Percentiles rank a stretch among this genome's conserved stretches.
Conservation (phyloP, 2,329 filamentous ascomycete genomes). For the Dissoconium aciculare region DNA sequence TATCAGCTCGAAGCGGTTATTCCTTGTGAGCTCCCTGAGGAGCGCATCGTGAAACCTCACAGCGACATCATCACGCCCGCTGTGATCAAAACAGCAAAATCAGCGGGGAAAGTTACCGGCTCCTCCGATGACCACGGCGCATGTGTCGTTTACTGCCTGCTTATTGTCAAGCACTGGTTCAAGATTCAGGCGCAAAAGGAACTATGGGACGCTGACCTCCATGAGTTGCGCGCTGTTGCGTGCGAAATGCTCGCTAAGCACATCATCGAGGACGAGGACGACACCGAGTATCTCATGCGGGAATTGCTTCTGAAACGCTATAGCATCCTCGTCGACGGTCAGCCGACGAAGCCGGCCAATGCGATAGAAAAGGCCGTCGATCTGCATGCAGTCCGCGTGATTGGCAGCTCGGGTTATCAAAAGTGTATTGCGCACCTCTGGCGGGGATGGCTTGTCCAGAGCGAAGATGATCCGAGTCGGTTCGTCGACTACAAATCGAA, state of each 20-base stretch:
- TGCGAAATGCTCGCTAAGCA: slow-evolving; percentile 87
- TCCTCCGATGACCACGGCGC: slow-evolving; percentile 44
- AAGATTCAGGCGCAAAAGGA: slow-evolving; percentile 62
- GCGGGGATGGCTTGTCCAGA: slow-evolving; percentile 93
- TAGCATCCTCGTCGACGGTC: slow-evolving; percentile 58
- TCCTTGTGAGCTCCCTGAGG: slow-evolving; percentile 74
- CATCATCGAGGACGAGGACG: slow-evolving; percentile 69
- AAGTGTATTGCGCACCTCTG: slow-evolving; percentile 89
- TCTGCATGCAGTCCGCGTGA: slow-evolving; percentile 73
- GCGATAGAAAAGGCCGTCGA: slow-evolving; percentile 90
- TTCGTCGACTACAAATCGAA: slow-evolving; percentile 81
- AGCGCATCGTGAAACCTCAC: slow-evolving; percentile 60
- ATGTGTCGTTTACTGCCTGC: slow-evolving; percentile 72
- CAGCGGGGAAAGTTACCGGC: slow-evolving; percentile 45
- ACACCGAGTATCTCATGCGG: slow-evolving; percentile 64
- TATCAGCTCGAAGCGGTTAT: slow-evolving; percentile 81
- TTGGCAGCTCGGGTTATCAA: slow-evolving; percentile 86
- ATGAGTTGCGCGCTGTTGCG: slow-evolving; percentile 61
- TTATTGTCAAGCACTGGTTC: slow-evolving; percentile 65
- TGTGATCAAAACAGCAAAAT: slow-evolving; percentile 65
- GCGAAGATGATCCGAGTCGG: slow-evolving; percentile 74
- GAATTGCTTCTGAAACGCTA: slow-evolving; percentile 77
- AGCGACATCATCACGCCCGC: slow-evolving; percentile 68
- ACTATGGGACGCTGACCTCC: slow-evolving; percentile 83
- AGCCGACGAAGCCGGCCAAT: slow-evolving; percentile 62